phyloP scores from a whole-genome alignment of 768 basidiomycete genomes.

The Mycena epipterygia region DNA sequence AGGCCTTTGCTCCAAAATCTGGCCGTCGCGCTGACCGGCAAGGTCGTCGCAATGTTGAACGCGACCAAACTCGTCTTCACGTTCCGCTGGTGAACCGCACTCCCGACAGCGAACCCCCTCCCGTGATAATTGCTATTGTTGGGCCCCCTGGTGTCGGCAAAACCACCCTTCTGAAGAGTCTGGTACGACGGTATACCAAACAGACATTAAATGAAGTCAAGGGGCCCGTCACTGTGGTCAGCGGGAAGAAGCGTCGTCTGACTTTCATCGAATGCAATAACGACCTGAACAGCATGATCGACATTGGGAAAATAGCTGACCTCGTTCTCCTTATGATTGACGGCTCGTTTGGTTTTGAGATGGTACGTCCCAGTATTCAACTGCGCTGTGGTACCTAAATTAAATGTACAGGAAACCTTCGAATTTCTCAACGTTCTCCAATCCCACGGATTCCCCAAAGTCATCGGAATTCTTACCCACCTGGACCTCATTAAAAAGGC shows the following conservation, averaged over 20 bases:
- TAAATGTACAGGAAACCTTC: conserved; percentile 82
- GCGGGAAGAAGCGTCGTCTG: conserved; percentile 92
- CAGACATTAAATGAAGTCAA: conserved; percentile 91
- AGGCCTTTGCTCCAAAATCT: conserved; percentile 96
- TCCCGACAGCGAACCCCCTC: conserved; percentile 92
- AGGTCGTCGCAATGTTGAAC: conserved; percentile 91
- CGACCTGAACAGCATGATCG: conserved; percentile 98
- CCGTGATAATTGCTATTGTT: conserved; percentile 94
- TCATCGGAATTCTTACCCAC: conserved; percentile 96
- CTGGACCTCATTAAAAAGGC: conserved; percentile 97
- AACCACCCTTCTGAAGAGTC: conserved; percentile 91
- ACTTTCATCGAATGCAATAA: conserved; percentile 99
- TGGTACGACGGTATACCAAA: conserved; percentile 94
- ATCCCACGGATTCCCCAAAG: conserved; percentile 98
- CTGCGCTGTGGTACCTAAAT: not conserved
- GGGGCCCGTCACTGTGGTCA: conserved; percentile 95
- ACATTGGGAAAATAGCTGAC: conserved; percentile 97
- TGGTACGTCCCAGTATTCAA: conserved; percentile 68
- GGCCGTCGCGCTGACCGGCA: conserved; percentile 91
- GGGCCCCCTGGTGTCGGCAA: conserved; percentile 98
- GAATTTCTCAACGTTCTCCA: conserved; percentile 98
- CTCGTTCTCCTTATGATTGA: conserved; percentile 98
- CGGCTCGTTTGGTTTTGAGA: conserved; percentile 98
- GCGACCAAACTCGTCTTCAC: conserved; percentile 94
- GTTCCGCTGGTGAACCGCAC: conserved; percentile 97